Base-by-base conservation (phyloP, 495 filamentous ascomycete genomes). In the Lasiosphaeria ovina region DNA sequence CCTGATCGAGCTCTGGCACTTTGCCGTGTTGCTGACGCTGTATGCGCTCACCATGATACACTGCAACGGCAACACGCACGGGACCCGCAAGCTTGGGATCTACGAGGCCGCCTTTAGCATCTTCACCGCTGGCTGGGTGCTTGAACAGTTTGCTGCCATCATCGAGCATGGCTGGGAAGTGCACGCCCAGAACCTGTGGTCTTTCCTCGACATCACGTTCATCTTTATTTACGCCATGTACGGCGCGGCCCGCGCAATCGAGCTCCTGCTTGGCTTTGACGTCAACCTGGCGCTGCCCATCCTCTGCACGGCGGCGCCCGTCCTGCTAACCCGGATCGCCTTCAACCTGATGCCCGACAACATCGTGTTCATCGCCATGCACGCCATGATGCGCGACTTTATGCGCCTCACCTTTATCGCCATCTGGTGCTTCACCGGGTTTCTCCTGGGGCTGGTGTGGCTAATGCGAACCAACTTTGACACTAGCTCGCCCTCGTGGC, bases 91-190 rank as follows among this genome's bases (percentile, higher is more conserved):
- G 63, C 72, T 82, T 59, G 78, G 75, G 3, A 55, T 67, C 2
- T 72, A 75, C 42, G 85, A 88, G 62, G 63, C 79, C 7, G 47
- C 77, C 31, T 88, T 87, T 69, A 74, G 71, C 57, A 67, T 87
- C 7, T 87, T 85, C 54, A 75, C 81, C 14, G 65, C 75, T 1
- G 85, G 85, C 12, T 87, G 85, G 85, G 76, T 83, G 0, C 71
- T 87, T 5, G 85, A 88, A 54, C 81, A 86, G 58, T 79, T 84
- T 63, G 85, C 84, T 11, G 81, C 83, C 32, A 81, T 88, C 16
- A 69, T 86, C n/a, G 85, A 87, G 66, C 85, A 87, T 54, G 85
- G 85, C 10, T 87, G 85, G 85, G 76, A 81, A 56, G 86, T 87
- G 6, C 85, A 87, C 66, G 86, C 84, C 0, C 83, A 88, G 67